Evolutionary conservation across 257 asterid genomes (phyloP), one percentile per base, ranked within the genome.

Genomic region (Fraxinus pennsylvanica): DNA sequence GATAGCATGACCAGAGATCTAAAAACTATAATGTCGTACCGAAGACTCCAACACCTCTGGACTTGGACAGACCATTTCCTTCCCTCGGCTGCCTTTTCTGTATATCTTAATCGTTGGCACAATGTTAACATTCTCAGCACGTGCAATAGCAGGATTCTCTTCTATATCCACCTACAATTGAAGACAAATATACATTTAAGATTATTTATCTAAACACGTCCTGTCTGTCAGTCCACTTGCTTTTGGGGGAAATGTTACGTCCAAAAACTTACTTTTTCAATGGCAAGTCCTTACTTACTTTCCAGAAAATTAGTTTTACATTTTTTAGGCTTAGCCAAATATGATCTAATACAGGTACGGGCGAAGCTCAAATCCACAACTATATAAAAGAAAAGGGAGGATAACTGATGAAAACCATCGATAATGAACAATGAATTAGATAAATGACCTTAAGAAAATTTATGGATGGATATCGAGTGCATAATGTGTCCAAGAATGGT

Each of bases 91-190:
- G n/a, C 96, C 89, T 27, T 77, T 88, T 75, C 81, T 85, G 88
- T 94, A 94, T 63, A 94, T 90, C 90, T 91, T 92, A 87, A 94
- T 79, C 7, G 97, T 91, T 9, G 98, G 98, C 9, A 85, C 93
- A 71, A 83, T 84, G 76, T 88, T 88, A 27, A 94, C 94, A 29
- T 90, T 91, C 83, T 94, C 97, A 3, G 91, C 90, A 30, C 67
- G 78, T n/a, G 92, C 96, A 54, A 94, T 84, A 30, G 74, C 87
- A 2, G 85, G 76, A 79, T 85, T 86, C 79, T 89, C 94, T 73
- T 91, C 97, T 38, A 90, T 82, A 78, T 95, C 92, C 79, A 96
- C 99, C 99, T 95, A 68, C 81, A 82, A 17, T 79, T 68, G 61
- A 39, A 76, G 25, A 22, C 2, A 65, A 74, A 43, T n/a, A 21